Conservation (phyloP, 805 yeast species). For the Saccharomyces paradoxus region DNA sequence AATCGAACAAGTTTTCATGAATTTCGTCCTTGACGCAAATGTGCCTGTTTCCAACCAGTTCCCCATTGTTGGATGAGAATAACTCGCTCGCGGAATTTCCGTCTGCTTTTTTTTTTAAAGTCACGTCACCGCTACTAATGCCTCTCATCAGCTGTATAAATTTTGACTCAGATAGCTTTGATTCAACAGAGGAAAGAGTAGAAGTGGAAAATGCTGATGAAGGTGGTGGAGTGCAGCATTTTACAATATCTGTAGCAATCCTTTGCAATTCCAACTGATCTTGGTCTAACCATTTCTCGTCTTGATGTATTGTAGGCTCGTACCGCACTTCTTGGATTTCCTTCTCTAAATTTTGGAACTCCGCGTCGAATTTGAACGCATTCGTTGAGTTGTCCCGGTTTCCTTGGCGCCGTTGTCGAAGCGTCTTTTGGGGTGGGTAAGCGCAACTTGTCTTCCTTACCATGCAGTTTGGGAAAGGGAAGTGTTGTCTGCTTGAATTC, state of each 20-base stretch:
- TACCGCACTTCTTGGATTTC: conserved; percentile 11
- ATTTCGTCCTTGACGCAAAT: conserved; percentile 15
- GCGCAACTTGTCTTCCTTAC: neutral
- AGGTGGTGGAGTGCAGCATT: conserved; percentile 10
- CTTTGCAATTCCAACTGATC: conserved; percentile 23
- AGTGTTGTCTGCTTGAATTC: neutral
- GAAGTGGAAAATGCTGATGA: conserved; percentile 2
- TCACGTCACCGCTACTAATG: conserved; percentile 27
- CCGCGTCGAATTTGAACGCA: conserved; percentile 13
- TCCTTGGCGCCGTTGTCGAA: neutral
- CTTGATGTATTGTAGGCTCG: neutral
- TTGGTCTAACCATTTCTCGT: conserved; percentile 4
- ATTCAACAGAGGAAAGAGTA: conserved; percentile 4
- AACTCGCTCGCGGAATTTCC: conserved; percentile 14
- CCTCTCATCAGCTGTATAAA: conserved; percentile 26
- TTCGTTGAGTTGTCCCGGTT: neutral
- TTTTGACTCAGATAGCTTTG: conserved; percentile 23
- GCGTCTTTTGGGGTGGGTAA: neutral
- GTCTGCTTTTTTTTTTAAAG: conserved; percentile 10
- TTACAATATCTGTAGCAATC: conserved; percentile 21
- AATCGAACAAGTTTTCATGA: neutral
- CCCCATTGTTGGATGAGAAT: conserved; percentile 19
- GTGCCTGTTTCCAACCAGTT: conserved; percentile 23
- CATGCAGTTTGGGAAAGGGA: neutral
- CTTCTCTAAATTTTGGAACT: conserved; percentile 19